Evolutionary conservation across 1,139 yeast species (phyloP), one percentile per base, ranked within the genome.

Genomic region (Saccharomyces pastorianus): DNA sequence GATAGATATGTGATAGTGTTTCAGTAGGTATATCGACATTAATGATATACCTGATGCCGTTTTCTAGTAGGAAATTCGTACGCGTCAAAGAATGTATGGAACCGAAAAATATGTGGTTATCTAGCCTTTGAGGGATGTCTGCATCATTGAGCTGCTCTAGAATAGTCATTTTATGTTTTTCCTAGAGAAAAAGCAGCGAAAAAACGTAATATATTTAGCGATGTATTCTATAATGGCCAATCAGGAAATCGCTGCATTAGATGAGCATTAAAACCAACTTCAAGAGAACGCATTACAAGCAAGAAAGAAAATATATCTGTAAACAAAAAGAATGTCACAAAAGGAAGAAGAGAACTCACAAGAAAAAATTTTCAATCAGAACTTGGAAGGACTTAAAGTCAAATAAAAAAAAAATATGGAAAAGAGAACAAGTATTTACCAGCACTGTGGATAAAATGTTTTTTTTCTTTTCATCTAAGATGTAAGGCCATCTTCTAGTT

Each of bases 1-100:
- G 62, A 59, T 59, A 62, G 61, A 67, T 49, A 58, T 61, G 51
- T 57, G 66, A 63, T 58, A 70, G 56, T 56, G 65, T 53, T 51
- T 58, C 46, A 49, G 62, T 53, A 58, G 65, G 56, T 17, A 67
- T 54, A 31, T 64, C 66, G 2, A 65, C 55, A 23, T 66, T 61
- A n/a, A 67, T 58, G 52, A 67, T 62, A 49, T 63, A 64, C 52
- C 59, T 59, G 47, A 64, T 59, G 48, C 59, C 55, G 17, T 63
- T 56, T 29, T 58, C 56, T 25, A 54, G 54, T 20, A 66, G 60
- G 50, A 69, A 67, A 2, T 64, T 64, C 17, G 59, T 56, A 56
- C 70, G 71, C 0, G 71, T 68, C 8, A 71, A 60, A 0, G 72
- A 60, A 57, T 70, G 67, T 41, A 71, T 53, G 3, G 74, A 72